phyloP scores from a whole-genome alignment of 1,284 basidiomycete genomes.

The Sporisorium exsertum region DNA sequence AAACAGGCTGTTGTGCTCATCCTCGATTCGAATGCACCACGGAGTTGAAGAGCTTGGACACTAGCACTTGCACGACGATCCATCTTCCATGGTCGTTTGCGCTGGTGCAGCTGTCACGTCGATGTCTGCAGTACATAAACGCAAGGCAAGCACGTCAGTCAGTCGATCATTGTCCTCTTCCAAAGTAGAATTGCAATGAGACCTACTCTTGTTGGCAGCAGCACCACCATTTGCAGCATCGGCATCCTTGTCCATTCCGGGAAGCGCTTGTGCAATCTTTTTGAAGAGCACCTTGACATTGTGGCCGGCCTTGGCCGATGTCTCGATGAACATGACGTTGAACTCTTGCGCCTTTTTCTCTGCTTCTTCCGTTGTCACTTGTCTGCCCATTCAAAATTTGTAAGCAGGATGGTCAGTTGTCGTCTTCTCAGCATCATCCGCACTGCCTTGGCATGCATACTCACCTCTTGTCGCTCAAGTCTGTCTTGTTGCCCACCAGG shows the following conservation, averaged over 20 bases:
- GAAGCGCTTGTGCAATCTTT: constrained; percentile 97
- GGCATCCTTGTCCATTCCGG: constrained; percentile 89
- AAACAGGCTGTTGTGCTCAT: not conserved
- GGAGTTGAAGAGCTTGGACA: not conserved
- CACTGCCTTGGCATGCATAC: not conserved
- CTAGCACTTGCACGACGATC: constrained; percentile 56
- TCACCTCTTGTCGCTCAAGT: constrained; percentile 72
- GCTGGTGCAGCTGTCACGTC: constrained; percentile 56
- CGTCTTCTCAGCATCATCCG: not conserved
- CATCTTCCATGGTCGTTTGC: constrained; percentile 56
- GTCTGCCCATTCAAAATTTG: constrained; percentile 71
- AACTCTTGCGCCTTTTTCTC: constrained; percentile 92
- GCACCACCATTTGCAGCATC: constrained; percentile 72
- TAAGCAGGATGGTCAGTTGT: not conserved
- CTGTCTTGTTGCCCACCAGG: constrained; percentile 98
- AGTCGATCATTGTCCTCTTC: not conserved
- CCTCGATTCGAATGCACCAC: not conserved
- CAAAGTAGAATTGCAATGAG: too few species aligned
- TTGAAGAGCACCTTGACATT: constrained; percentile 99
- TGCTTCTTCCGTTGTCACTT: constrained; percentile 98
- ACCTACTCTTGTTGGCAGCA: constrained; percentile 52
- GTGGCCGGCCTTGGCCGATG: constrained; percentile 97
- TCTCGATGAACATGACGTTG: constrained; percentile 99
- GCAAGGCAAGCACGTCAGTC: not conserved
- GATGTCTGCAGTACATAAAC: constrained; percentile 31